These are phyloP conservation scores for Solanum dulcamara DNA, from an alignment of 257 asterid genomes.

Conservation along the genomic window DNA sequence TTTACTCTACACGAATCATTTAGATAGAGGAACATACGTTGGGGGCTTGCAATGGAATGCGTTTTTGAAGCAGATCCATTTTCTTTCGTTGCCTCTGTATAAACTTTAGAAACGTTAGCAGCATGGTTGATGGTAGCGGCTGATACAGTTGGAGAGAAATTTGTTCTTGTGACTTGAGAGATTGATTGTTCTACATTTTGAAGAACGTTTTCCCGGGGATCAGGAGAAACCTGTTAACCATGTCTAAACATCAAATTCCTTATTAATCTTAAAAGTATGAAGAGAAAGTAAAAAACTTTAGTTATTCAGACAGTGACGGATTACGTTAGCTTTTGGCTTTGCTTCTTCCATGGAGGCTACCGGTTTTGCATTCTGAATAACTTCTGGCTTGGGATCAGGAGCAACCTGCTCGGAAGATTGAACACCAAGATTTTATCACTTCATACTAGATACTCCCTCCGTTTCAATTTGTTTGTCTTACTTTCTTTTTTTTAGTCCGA, in stretches of 20 bases:
- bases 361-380: background rate
- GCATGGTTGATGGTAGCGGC: conserved; percentile 1
- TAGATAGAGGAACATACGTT: conserved; percentile 8
- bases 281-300: background rate
- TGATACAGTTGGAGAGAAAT: background rate
- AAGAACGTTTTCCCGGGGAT: background rate
- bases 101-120: conserved; percentile 9
- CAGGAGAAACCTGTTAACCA: conserved; percentile 1
- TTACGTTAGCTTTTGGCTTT: background rate
- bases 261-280: background rate
- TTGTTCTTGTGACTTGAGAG: background rate
- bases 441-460: background rate
- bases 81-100: background rate
- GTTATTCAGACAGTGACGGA: background rate
- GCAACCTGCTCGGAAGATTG: background rate
- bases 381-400: background rate
- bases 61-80: background rate
- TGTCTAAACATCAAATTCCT: background rate
- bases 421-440: background rate
- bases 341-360: background rate
- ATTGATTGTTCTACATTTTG: background rate
- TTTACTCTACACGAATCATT: background rate
- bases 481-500: background rate
- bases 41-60: background rate
- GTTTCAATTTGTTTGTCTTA: background rate